Evolutionary conservation across 2,329 filamentous ascomycete species (phyloP).

Genomic region (Didymella segeticola): DNA sequence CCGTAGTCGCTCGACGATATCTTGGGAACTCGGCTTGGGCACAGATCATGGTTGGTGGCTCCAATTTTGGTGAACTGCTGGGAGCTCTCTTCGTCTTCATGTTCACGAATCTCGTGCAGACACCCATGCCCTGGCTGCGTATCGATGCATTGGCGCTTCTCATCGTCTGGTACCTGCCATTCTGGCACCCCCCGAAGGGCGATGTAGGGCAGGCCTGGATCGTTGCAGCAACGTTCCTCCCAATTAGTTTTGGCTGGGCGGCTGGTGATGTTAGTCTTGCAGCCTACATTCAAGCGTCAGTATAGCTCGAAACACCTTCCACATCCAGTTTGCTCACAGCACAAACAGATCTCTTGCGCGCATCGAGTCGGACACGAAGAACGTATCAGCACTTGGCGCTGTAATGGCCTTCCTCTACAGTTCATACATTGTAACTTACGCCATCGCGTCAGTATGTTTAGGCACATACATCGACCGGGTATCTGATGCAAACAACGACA

Average conservation of each 20-base stretch:
- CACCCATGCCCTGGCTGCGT: conserved; percentile 60
- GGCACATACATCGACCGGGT: conserved; percentile 56
- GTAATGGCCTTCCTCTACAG: conserved; percentile 62
- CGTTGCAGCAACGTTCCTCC: conserved; percentile 55
- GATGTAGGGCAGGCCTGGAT: conserved; percentile 57
- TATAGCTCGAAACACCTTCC: too few relatives aligned
- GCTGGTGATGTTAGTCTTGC: conserved; percentile 60
- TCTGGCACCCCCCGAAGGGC: conserved; percentile 52
- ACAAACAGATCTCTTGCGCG: conserved; percentile 49
- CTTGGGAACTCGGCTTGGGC: conserved; percentile 58
- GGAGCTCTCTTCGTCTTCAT: conserved; percentile 59
- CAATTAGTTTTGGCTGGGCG: conserved; percentile 57
- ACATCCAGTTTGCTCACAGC: background rate
- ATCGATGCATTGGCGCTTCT: conserved; percentile 56
- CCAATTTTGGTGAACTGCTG: conserved; percentile 59
- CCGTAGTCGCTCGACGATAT: conserved; percentile 56
- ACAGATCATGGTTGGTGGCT: conserved; percentile 60
- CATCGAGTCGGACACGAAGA: conserved; percentile 53
- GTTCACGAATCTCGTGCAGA: conserved; percentile 57
- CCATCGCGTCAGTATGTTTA: conserved; percentile 54
- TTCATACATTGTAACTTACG: conserved; percentile 58
- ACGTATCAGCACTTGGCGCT: conserved; percentile 58
- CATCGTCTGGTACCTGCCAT: conserved; percentile 59
- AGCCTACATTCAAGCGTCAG: conserved; percentile 57
- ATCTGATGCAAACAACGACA: conserved; percentile 44